A percentile compares a stretch with the other conserved stretches of the same genome.
Conservation (phyloP, 2,329 filamentous ascomycete genomes). For the Colletotrichum tofieldiae region DNA sequence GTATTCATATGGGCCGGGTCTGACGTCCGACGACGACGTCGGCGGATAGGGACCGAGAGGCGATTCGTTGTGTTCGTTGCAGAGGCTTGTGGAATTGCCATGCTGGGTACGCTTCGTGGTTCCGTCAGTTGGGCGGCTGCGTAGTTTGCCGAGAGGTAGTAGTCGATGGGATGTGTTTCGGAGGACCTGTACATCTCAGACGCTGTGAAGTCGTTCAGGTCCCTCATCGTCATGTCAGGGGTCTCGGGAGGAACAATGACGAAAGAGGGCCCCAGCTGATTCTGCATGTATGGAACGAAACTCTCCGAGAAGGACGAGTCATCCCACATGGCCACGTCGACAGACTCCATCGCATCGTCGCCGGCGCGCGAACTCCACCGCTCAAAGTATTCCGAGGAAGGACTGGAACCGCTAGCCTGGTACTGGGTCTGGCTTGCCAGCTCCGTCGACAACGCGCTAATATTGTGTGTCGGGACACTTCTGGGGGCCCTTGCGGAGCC, state of each 20-base stretch:
- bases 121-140: not conserved
- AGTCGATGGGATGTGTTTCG: conserved; percentile 19
- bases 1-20: not conserved
- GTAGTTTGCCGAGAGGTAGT: not conserved
- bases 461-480: conserved; percentile 2
- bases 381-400: conserved; percentile 20
- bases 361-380: conserved; percentile 1
- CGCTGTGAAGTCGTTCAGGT: not conserved
- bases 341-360: not conserved
- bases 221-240: not conserved
- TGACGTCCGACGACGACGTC: not conserved
- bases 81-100: not conserved
- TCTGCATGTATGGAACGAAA: not conserved
- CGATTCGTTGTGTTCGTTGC: not conserved
- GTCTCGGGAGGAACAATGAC: conserved; percentile 25
- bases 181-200: not conserved
- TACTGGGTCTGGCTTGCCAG: conserved; percentile 4
- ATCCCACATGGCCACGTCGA: not conserved
- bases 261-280: conserved; percentile 12
- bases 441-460: conserved; percentile 21
- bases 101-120: not conserved
- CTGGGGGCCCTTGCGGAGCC: conserved; percentile 6
- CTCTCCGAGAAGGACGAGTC: not conserved
- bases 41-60: not conserved
- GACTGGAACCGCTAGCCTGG: not conserved